A percentile compares a stretch with the other conserved stretches of the same genome.
phyloP scores from a whole-genome alignment of 768 basidiomycete genomes.

The Mycena amicta region DNA sequence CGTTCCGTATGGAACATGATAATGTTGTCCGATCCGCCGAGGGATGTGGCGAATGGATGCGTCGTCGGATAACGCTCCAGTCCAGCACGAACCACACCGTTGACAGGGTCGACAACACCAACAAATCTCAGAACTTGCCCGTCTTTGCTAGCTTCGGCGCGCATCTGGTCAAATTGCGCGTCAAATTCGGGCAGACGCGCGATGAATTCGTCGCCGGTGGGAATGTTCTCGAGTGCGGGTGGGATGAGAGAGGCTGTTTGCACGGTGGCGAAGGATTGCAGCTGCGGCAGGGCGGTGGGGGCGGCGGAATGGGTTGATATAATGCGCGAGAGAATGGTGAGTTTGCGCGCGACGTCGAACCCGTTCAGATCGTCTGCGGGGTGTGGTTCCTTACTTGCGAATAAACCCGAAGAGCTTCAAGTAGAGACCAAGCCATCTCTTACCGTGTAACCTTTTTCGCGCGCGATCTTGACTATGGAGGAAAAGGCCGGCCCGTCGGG shows the following conservation, averaged over 20 bases:
- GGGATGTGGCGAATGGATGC: slow-evolving; percentile 94
- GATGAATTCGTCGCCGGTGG: slow-evolving; percentile 84
- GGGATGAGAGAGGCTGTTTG: slow-evolving; percentile 87
- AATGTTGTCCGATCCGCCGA: slow-evolving; percentile 97
- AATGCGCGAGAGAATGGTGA: slow-evolving; percentile 90
- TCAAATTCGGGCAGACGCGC: slow-evolving; percentile 81
- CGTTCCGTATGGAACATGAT: slow-evolving; percentile 96
- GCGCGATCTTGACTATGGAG: slow-evolving; percentile 83
- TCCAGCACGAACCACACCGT: slow-evolving; percentile 79
- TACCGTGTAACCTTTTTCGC: slow-evolving; percentile 94
- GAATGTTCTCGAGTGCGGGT: slow-evolving; percentile 61
- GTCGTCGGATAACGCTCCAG: slow-evolving; percentile 85
- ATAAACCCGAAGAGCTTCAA: background rate
- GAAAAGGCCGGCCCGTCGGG: slow-evolving; percentile 79
- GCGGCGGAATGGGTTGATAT: slow-evolving; percentile 47
- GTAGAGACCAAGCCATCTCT: slow-evolving; percentile 44
- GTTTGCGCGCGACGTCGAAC: slow-evolving; percentile 94
- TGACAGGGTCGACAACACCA: slow-evolving; percentile 85
- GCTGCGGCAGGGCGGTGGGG: slow-evolving; percentile 44
- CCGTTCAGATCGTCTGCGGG: slow-evolving; percentile 97
- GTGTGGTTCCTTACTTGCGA: slow-evolving; percentile 79
- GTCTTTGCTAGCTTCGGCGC: slow-evolving; percentile 75
- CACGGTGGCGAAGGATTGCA: slow-evolving; percentile 85
- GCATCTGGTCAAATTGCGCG: slow-evolving; percentile 69
- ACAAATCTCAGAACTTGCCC: slow-evolving; percentile 92